A percentile compares a stretch with the other conserved stretches of the same genome.
These are phyloP conservation scores for Podospora pseudocomata DNA, from an alignment of 495 filamentous ascomycete species.

Conservation along the genomic window DNA sequence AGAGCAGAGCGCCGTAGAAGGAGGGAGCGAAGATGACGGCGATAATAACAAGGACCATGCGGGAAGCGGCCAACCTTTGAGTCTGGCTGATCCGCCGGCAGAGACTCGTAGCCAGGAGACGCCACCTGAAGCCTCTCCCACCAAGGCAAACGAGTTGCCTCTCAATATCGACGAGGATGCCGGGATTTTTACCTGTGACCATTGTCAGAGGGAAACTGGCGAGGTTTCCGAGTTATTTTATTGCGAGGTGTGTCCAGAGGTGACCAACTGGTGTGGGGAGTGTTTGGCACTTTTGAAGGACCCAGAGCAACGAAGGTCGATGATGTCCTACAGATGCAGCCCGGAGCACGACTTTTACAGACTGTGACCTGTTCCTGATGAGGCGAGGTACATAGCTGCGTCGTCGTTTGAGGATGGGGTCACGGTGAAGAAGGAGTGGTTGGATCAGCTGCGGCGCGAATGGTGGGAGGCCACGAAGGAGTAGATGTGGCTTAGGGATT, in stretches of 20 bases:
- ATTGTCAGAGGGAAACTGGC: not conserved
- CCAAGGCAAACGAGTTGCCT: not conserved
- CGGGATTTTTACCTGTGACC: not conserved
- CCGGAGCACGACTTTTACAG: conserved; percentile 14
- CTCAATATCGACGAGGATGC: not conserved
- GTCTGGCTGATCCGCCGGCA: not conserved
- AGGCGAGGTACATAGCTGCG: conserved; percentile 13
- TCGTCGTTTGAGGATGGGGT: conserved; percentile 18
- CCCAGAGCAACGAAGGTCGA: not conserved
- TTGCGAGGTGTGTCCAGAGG: conserved; percentile 12
- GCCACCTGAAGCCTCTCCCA: too few relatives aligned
- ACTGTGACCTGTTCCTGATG: conserved; percentile 16
- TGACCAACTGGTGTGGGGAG: conserved; percentile 11
- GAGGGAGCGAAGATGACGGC: not conserved
- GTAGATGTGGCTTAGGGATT: not conserved
- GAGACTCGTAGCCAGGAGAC: too few relatives aligned
- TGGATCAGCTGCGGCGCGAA: conserved; percentile 13
- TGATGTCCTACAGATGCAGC: conserved; percentile 4
- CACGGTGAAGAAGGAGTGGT: conserved; percentile 15
- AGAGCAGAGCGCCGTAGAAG: not conserved
- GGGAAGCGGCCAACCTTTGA: not conserved
- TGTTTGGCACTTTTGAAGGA: conserved; percentile 12
- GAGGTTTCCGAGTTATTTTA: conserved; percentile 12
- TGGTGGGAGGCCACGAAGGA: conserved; percentile 10
- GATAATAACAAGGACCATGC: not conserved